Percentiles rank a stretch among this genome's conserved stretches.
phyloP scores from a whole-genome alignment of 1,139 yeast genomes.

The Taphrina wiesneri region DNA sequence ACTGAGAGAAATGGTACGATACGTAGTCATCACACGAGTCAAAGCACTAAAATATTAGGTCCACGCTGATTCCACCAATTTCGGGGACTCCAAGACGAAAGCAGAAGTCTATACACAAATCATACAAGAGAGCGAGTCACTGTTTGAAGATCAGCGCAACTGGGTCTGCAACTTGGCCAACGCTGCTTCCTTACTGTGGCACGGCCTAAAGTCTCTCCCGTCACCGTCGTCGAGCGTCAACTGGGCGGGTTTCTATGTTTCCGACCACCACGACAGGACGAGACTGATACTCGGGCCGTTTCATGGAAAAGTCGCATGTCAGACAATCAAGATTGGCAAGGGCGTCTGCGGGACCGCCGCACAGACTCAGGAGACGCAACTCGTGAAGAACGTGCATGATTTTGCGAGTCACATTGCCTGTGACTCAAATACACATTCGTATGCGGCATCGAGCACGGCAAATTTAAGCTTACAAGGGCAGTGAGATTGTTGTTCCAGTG shows the following conservation, averaged over 20 bases:
- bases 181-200: constrained; percentile 83
- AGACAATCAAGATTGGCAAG: constrained; percentile 67
- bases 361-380: constrained; percentile 56
- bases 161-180: constrained; percentile 91
- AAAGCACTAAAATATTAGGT: constrained; percentile 1
- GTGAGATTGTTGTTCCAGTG: constrained; percentile 86
- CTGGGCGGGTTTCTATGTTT: constrained; percentile 91
- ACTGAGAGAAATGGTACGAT: background rate
- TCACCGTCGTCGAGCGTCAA: constrained; percentile 55
- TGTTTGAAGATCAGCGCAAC: constrained; percentile 62
- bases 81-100: background rate
- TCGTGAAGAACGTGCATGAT: constrained; percentile 71
- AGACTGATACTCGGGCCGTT: constrained; percentile 83
- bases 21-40: too few species aligned
- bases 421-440: constrained; percentile 74
- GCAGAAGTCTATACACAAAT: constrained; percentile 61
- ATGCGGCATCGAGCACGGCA: constrained; percentile 50
- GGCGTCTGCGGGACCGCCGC: constrained; percentile 97
- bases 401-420: constrained; percentile 96
- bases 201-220: constrained; percentile 69
- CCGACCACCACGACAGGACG: constrained; percentile 45
- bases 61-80: constrained; percentile 28
- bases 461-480: too few species aligned
- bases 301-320: constrained; percentile 97
- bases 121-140: constrained; percentile 63